Evolutionary conservation across 2,329 filamentous ascomycete species (phyloP), one percentile per base, ranked within the genome.

Genomic region (Cercospora sojina): DNA sequence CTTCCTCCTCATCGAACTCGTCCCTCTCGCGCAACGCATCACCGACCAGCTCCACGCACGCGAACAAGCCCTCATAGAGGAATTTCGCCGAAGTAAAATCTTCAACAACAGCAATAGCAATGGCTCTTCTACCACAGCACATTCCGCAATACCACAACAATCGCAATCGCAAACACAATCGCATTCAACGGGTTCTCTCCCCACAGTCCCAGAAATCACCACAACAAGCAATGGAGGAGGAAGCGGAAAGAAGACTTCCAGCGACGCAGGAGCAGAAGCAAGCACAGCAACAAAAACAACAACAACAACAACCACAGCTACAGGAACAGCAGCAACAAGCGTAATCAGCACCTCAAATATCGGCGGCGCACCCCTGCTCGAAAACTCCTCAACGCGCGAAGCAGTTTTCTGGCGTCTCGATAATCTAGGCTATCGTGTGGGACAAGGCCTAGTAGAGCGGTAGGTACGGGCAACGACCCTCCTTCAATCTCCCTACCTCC

Each of bases 1-100:
- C 80, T 90, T 99, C 73, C 87, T 99, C 64, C 87, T 99, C 73
- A 98, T 98, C 77, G 95, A 99, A 82, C 87, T 99, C 64, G 95
- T 99, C 16, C 95, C 95, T 43, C 90, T 98, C 83, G 91, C 94
- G 5, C 92, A 96, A 79, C 89, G 95, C 71, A 85, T 98, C 69
- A 89, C 92, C 23, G 87, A 89, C 75, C 90, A 95, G 75, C 84
- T 92, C 4, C 87, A 88, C 66, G 81, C 80, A 31, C 77, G 80
- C 61, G 79, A 84, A 67, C 78, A 83, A 70, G 79, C 79, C 25
- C 67, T 82, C 68, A 64, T 72, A 51, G 74, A 74, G 61, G 72
- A 76, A 27, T 76, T 75, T 65, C 65, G 70, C 23, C 69, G 68
- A 25, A 74, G 70, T 56, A 72, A 74, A 49, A 68, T 75, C 60